Conservation (phyloP, 2,329 filamentous ascomycete genomes). For the Coccinonectria pachysandricola region DNA sequence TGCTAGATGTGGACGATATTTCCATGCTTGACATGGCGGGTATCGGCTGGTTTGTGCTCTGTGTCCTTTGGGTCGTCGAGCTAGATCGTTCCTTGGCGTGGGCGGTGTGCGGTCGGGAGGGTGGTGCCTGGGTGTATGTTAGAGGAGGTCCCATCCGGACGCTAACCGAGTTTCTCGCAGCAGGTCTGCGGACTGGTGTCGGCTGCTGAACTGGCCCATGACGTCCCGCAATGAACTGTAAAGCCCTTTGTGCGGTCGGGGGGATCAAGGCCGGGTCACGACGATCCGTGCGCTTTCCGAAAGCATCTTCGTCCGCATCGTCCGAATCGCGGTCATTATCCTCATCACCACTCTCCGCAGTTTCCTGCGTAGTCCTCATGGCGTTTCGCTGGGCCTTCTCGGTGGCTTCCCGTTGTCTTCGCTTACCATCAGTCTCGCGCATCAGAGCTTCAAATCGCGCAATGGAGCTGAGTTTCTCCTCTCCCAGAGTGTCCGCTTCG, state of each 20-base stretch:
- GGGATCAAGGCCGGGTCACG: constrained; percentile 28
- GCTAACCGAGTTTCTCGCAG: constrained; percentile 24
- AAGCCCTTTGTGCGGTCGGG: constrained; percentile 36
- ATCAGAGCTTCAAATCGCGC: constrained; percentile 57
- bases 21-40: constrained; percentile 16
- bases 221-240: constrained; percentile 40
- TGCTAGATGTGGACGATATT: constrained; percentile 12
- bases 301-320: constrained; percentile 32
- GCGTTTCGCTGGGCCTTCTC: constrained; percentile 23
- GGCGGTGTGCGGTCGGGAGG: constrained; percentile 42
- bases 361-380: constrained; percentile 40
- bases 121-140: constrained; percentile 10
- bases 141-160: constrained; percentile 17
- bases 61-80: constrained; percentile 32
- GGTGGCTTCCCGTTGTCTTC: constrained; percentile 29
- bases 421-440: constrained; percentile 46
- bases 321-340: constrained; percentile 28
- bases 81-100: constrained; percentile 38
- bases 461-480: constrained; percentile 54
- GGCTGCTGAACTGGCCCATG: constrained; percentile 23
- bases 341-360: constrained; percentile 36
- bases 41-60: constrained; percentile 39
- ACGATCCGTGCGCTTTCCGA: constrained; percentile 25
- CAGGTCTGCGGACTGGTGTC: constrained; percentile 23
- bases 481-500: constrained; percentile 41